Base-by-base conservation (phyloP, 495 filamentous ascomycete genomes). In the Thermothielavioides terrestris region DNA sequence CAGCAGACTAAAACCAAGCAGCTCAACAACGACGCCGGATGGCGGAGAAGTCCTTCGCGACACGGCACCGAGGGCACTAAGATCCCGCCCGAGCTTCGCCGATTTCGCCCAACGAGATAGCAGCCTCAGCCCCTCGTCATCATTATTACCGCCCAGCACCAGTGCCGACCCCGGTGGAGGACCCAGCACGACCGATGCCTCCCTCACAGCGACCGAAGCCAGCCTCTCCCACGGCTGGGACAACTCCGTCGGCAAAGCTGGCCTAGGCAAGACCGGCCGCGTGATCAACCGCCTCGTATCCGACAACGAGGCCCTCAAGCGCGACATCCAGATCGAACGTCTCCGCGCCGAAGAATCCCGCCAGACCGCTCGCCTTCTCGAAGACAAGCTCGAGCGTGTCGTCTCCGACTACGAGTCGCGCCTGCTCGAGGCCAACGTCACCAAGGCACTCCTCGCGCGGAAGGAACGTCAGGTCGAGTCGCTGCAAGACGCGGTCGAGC, bases 211-310 rank as follows among this genome's bases (percentile, higher is more conserved):
- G 3, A 53, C 49, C 31, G 59, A 60, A 40, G 52, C 55, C 2
- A 45, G 58, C 34, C 42, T 61, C 21, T 41, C 52, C 41, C 10
- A 56, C 44, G 59, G 56, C 6, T 91, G 86, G 86, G 85, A 84
- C 53, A 75, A 80, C 9, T 83, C 85, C 0, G 78, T 91, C 32
- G 88, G 88, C 34, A 81, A 86, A 45, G 88, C 88, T 25, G 81
- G 81, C 9, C 79, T 86, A 1, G 89, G 89, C 49, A 95, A 95
- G 69, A 92, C 86, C 2, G 89, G 89, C n/a, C 80, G 89, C 12
- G 89, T 96, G 12, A 95, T 96, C 58, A 89, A 95, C 62, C 80
- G 81, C 46, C 65, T 96, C 28, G 88, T 92, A 68, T 85, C 83
- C 30, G 90, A 96, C 55, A 92, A 91, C 57, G 90, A 94, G 42